Conservation (phyloP, 169 alveolate genomes). For the Theileria luwenshuni region DNA sequence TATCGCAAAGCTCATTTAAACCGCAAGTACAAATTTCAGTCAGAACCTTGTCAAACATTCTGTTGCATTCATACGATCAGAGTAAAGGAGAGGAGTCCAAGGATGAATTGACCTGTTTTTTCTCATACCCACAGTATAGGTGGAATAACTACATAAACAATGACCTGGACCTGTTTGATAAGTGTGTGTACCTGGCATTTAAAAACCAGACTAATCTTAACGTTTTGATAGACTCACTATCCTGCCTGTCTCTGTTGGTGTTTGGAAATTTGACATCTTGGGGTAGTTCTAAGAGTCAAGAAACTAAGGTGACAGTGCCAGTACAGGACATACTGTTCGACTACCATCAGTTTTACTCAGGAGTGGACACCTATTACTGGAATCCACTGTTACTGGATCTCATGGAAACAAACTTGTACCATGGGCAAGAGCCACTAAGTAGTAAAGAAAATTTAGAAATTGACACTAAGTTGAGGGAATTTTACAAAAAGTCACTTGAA, state of each 20-base stretch:
- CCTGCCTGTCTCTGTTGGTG: slow-evolving; percentile 38
- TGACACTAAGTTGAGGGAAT: not conserved
- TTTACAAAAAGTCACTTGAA: slow-evolving; percentile 11
- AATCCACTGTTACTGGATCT: slow-evolving; percentile 29
- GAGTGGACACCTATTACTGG: slow-evolving; percentile 36
- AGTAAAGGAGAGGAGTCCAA: not conserved
- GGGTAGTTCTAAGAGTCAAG: not conserved
- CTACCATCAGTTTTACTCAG: slow-evolving; percentile 24
- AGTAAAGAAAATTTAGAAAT: not conserved
- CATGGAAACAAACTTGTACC: not conserved
- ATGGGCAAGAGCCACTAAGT: not conserved
- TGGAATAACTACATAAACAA: slow-evolving; percentile 51
- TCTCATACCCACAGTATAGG: slow-evolving; percentile 37
- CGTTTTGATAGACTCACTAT: slow-evolving; percentile 32
- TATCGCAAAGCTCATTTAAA: slow-evolving; percentile 72
- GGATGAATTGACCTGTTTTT: not conserved
- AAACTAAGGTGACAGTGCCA: slow-evolving; percentile 15
- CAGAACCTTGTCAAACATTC: slow-evolving; percentile 42
- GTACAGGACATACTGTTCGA: slow-evolving; percentile 46
- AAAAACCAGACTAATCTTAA: slow-evolving; percentile 1
- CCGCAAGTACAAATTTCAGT: slow-evolving; percentile 74
- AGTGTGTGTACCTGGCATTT: slow-evolving; percentile 23
- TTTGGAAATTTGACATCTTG: slow-evolving; percentile 28
- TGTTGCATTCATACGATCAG: slow-evolving; percentile 14
- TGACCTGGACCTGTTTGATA: slow-evolving; percentile 57